Conservation (phyloP, 345 rosid genomes). For the Fremontodendron californicum region DNA sequence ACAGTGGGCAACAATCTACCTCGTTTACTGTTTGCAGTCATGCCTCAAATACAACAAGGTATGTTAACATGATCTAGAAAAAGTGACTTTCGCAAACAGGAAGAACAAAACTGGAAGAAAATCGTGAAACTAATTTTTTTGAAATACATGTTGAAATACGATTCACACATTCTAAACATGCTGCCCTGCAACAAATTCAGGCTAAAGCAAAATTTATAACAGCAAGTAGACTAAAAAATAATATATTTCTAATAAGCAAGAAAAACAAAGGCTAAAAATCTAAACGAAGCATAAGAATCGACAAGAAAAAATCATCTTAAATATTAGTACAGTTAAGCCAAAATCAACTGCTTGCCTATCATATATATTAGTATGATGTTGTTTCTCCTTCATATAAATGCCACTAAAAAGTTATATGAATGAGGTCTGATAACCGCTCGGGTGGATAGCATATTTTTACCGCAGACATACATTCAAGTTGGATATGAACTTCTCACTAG, state of each 20-base stretch:
- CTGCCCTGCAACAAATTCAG: neutral
- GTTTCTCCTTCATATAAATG: neutral
- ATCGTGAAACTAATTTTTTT: neutral
- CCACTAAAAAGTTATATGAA: neutral
- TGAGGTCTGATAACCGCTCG: neutral
- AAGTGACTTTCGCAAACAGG: neutral
- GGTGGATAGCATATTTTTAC: neutral
- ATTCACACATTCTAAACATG: neutral
- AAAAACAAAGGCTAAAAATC: neutral
- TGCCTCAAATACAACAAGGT: neutral
- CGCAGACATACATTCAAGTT: neutral
- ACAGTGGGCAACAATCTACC: neutral
- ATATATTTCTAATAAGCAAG: neutral
- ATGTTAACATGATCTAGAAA: neutral
- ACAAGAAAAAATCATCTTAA: neutral
- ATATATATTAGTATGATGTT: no score
- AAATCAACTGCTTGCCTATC: neutral
- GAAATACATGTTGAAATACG: neutral
- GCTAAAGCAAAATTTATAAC: neutral
- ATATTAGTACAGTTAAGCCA: neutral
- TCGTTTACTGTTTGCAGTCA: neutral
- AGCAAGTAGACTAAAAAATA: neutral
- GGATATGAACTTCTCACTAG: neutral
- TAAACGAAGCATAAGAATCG: neutral
- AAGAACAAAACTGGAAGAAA: neutral